Base-by-base conservation (phyloP, 202 grass and related monocot genomes). In the Bolboschoenoplectus hybrid region DNA sequence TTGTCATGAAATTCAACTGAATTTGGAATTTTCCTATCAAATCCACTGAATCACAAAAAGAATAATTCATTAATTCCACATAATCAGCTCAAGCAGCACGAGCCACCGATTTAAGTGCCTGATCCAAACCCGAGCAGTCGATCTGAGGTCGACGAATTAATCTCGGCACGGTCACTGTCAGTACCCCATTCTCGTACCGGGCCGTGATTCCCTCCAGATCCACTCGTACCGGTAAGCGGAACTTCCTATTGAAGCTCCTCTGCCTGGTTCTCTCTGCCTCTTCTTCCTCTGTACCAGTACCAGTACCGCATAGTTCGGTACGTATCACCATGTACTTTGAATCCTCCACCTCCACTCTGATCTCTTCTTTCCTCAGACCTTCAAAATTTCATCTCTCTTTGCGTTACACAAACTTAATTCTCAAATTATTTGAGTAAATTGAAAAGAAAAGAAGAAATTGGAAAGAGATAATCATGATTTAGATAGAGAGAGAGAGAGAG, bases 271-370 rank as follows among this genome's bases (percentile, higher is more conserved):
- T 20, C 32, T 7, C 66, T 1, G 4, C 46, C 7, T 6, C 67
- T 9, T 56, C 82, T 47, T 60, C 89, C 4, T 16, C 73, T n/a
- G 40, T 35, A 83, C 32, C 32, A 2, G 16, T 26, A 63, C 55
- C 78, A 9, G 14, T 50, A 12, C 35, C 1, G 17, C 2, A 45
- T 3, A 87, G 44, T 74, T 97, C 92, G 16, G 92, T 95, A 81
- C 92, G 87, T 69, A 97, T 95, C 56, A 89, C 76, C 75, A 97
- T 82, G 91, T 97, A 97, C 69, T 9, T 84, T 14, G 85, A 88
- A 85, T 91, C 91, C 88, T 95, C 91, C 66, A 95, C 88, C 85
- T 97, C 95, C 55, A 97, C 91, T 74, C 83, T 92, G 41, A 97
- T 92, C 75, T 95, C 92, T 82, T 97, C 91, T 80, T 92, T 93